Evolutionary conservation across 2,329 filamentous ascomycete species (phyloP).

Genomic region (Tolypocladium sp.): DNA sequence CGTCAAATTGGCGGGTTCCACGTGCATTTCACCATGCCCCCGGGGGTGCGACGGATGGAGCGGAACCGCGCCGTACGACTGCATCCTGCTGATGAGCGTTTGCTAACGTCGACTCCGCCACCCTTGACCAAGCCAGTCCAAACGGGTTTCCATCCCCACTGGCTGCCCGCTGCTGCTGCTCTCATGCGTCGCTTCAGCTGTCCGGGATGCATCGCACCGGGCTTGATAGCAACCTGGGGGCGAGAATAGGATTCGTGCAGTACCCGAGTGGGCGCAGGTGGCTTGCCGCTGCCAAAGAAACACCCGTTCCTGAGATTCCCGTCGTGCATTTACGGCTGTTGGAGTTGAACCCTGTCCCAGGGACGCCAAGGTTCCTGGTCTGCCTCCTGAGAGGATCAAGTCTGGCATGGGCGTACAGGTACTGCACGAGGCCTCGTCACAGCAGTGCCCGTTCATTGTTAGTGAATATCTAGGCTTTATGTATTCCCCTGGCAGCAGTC

Average conservation of each 20-base stretch:
- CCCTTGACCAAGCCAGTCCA: too few relatives aligned
- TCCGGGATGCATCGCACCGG: background rate
- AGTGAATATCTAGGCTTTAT: background rate
- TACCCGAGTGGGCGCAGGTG: background rate
- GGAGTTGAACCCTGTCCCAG: too few relatives aligned
- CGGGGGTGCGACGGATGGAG: background rate
- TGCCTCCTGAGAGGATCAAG: background rate
- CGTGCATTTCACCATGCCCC: background rate
- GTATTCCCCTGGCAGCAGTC: background rate
- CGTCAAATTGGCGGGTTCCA: background rate
- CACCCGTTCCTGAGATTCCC: background rate
- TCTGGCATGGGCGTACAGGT: background rate
- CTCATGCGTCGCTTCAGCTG: background rate
- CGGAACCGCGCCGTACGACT: background rate
- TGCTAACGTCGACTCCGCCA: background rate
- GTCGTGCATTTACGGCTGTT: background rate
- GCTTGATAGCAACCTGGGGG: background rate
- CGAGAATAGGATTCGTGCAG: background rate
- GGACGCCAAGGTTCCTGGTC: background rate
- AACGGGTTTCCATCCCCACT: background rate
- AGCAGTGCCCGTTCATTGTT: background rate
- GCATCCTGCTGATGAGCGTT: background rate
- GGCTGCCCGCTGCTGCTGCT: background rate
- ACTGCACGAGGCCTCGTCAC: background rate
- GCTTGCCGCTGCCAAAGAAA: background rate